Evolutionary conservation across 208 protist genomes (phyloP).

Genomic region (Acanthamoeba healyi): DNA sequence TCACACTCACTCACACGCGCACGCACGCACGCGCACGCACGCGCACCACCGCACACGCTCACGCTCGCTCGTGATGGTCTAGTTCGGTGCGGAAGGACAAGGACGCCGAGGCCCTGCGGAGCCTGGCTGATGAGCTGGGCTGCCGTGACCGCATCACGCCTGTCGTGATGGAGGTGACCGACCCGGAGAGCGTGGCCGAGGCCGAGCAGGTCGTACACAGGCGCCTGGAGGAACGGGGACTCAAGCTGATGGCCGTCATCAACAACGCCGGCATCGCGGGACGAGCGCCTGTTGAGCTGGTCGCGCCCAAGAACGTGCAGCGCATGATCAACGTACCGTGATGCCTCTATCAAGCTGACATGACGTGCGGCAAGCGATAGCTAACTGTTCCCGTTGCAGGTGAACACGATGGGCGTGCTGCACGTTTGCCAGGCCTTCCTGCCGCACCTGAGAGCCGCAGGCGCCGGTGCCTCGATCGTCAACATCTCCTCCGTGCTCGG

Average conservation of each 20-base stretch:
- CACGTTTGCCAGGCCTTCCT: constrained; percentile 45
- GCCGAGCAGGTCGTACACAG: background rate
- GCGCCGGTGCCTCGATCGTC: background rate
- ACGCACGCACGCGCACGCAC: background rate
- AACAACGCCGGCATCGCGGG: constrained; percentile 51
- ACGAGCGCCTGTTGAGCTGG: background rate
- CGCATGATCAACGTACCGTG: constrained; percentile 54
- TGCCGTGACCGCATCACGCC: background rate
- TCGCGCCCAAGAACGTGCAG: constrained; percentile 2
- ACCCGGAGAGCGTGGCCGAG: background rate
- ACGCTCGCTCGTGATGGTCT: too few species aligned
- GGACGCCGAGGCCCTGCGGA: background rate
- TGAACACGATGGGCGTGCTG: constrained; percentile 60
- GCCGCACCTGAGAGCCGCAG: background rate
- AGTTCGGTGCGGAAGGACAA: constrained; percentile 2
- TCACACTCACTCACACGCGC: background rate
- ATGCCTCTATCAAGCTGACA: background rate
- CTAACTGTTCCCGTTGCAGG: background rate
- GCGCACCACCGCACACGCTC: too few species aligned
- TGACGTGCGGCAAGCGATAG: background rate
- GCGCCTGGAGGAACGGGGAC: background rate
- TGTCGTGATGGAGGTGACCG: constrained; percentile 29
- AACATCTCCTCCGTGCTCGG: constrained; percentile 23
- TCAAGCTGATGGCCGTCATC: constrained; percentile 21
- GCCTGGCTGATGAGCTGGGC: background rate